phyloP scores from a whole-genome alignment of 176 grass and related monocot genomes.

The Musa beccarii region DNA sequence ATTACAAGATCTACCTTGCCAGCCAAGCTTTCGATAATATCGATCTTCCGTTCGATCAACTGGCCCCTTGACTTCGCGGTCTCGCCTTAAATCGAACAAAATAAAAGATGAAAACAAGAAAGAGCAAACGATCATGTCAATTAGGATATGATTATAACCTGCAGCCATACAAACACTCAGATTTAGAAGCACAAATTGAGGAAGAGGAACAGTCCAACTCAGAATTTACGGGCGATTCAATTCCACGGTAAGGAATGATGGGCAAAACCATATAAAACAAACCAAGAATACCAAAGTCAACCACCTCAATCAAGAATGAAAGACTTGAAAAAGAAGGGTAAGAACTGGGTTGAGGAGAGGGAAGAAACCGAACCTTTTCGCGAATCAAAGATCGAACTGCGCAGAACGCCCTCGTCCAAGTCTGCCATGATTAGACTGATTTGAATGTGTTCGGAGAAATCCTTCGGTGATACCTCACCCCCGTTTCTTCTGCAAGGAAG shows the following conservation, averaged over 20 bases:
- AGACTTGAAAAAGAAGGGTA: not conserved
- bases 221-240: not conserved
- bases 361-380: slow-evolving; percentile 34
- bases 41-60: slow-evolving; percentile 81
- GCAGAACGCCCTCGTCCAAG: slow-evolving; percentile 11
- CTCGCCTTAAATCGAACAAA: slow-evolving; percentile 23
- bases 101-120: not conserved
- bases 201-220: not conserved
- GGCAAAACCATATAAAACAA: not conserved
- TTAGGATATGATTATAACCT: not conserved
- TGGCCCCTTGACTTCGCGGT: slow-evolving; percentile 41
- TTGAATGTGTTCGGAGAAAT: no score
- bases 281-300: not conserved
- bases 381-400: slow-evolving; percentile 56
- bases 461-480: not conserved
- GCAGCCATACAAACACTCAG: not conserved
- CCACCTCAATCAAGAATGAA: not conserved
- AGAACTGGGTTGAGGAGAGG: not conserved
- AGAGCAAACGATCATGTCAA: not conserved
- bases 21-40: slow-evolving; percentile 65
- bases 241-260: not conserved
- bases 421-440: not conserved
- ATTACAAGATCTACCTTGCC: slow-evolving; percentile 22
- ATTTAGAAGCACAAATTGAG: not conserved
- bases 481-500: not conserved